Base-by-base conservation (phyloP, 2,329 filamentous ascomycete genomes). In the Apiospora saccharicola region DNA sequence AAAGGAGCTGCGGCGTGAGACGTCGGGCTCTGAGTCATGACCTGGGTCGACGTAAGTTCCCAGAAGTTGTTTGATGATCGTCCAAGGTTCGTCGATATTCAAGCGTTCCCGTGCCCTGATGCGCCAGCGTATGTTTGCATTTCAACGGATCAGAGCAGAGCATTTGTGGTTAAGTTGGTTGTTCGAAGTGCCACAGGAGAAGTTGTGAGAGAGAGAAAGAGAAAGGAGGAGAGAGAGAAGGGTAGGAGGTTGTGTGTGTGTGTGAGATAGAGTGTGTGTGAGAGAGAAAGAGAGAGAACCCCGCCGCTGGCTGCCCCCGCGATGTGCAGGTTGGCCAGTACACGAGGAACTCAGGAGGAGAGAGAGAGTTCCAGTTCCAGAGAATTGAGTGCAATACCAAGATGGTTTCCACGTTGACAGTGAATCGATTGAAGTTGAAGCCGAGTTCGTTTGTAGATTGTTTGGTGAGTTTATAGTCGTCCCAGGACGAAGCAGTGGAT, bases 391-490 rank as follows among this genome's bases (percentile, higher is more conserved):
- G 1, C 16, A 14, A 44, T 16, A 16, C 43, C 43, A 44, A 44
- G 13, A 30, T 41, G 8, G 37, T 5, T 12, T 44, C 46, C 46
- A 49, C 16, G 51, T 24, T 19, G 51, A 57, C 51, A 14, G 14
- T 34, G 51, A 34, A 34, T 57, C 51, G 51, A 34, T 26, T 57
- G 26, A 22, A 57, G 24, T 41, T 37, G 30, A 61, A 12, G 30
- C 53, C 30, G 30, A 37, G 30, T 37, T 61, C 53, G 19, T n/a
- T 4, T 30, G 53, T 34, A 34, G 16, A 61, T n/a, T 64, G 57
- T 34, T 19, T 41, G 57, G 12, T 41, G 57, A 64, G 57, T 64
- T 64, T 64, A 64, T 22, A 4, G 57, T 64, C 57, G n/a, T 64
- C 57, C 57, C 34, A 41, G 57, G 57, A 64, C 57, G 19, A 37